A percentile compares a stretch with the other conserved stretches of the same genome.
These are phyloP conservation scores for Suhomyces xylopsoci DNA, from an alignment of 805 yeast genomes.

Conservation along the genomic window DNA sequence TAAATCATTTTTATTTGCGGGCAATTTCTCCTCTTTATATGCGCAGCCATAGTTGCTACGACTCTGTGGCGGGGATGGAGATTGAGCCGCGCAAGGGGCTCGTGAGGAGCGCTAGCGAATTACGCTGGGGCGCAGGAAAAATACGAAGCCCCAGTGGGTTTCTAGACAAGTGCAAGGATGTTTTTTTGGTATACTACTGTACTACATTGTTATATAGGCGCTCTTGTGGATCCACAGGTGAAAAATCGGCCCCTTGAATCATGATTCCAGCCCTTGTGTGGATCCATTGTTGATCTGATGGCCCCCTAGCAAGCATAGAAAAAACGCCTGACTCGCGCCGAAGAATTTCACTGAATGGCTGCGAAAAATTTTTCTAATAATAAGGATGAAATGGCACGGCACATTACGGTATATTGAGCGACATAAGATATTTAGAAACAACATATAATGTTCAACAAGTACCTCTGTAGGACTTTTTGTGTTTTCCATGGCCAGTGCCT, in stretches of 20 bases:
- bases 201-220: too few species aligned
- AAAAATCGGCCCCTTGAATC: background rate
- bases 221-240: background rate
- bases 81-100: background rate
- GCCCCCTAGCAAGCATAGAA: background rate
- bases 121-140: background rate
- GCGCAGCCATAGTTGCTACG: background rate
- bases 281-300: background rate
- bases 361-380: background rate
- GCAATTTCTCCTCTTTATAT: background rate
- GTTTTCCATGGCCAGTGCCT: constrained; percentile 19
- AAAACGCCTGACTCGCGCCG: background rate
- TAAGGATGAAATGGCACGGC: background rate
- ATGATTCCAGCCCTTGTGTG: background rate
- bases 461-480: constrained; percentile 35
- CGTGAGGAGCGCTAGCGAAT: background rate
- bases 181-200: background rate
- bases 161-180: background rate
- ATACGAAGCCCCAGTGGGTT: background rate
- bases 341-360: background rate
- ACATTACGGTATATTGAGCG: background rate
- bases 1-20: background rate
- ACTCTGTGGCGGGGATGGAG: background rate
- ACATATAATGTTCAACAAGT: constrained; percentile 21
- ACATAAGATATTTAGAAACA: background rate